phyloP scores from a whole-genome alignment of 768 basidiomycete species.

The Trametes punicea region DNA sequence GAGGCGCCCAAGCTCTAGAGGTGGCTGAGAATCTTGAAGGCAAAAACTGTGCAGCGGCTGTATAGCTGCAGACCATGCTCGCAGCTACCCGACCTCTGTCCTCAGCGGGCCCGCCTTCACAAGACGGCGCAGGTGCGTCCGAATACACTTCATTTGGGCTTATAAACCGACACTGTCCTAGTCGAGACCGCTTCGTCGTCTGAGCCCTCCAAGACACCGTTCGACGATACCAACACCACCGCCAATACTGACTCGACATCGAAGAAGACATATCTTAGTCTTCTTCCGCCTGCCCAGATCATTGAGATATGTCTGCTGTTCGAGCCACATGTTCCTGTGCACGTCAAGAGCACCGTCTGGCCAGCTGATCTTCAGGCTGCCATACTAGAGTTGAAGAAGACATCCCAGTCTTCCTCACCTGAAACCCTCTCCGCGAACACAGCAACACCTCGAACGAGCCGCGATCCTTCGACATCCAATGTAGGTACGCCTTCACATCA shows the following conservation, averaged over 20 bases:
- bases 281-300: slow-evolving; percentile 66
- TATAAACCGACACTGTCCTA: not conserved
- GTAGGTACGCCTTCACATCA: slow-evolving; percentile 22
- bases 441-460: slow-evolving; percentile 20
- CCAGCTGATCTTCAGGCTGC: slow-evolving; percentile 64
- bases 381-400: slow-evolving; percentile 47
- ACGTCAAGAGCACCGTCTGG: slow-evolving; percentile 68
- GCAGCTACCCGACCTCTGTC: slow-evolving; percentile 17
- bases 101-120: slow-evolving; percentile 2
- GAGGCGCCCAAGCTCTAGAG: slow-evolving; percentile 1
- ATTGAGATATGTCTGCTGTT: slow-evolving; percentile 77
- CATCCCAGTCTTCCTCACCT: slow-evolving; percentile 22
- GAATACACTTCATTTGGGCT: not conserved
- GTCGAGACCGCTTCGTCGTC: not conserved
- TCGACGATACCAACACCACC: slow-evolving; percentile 33
- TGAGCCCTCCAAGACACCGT: not conserved
- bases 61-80: slow-evolving; percentile 30
- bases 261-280: slow-evolving; percentile 68
- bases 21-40: slow-evolving; percentile 34
- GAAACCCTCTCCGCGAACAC: slow-evolving; percentile 9
- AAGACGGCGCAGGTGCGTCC: slow-evolving; percentile 19
- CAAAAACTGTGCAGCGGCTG: slow-evolving; percentile 31
- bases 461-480: slow-evolving; percentile 12
- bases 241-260: slow-evolving; percentile 46
- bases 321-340: slow-evolving; percentile 63